Percentiles rank a stretch among this genome's conserved stretches.
Conservation (phyloP, 768 basidiomycete species). For the Tulasnella sp. region DNA sequence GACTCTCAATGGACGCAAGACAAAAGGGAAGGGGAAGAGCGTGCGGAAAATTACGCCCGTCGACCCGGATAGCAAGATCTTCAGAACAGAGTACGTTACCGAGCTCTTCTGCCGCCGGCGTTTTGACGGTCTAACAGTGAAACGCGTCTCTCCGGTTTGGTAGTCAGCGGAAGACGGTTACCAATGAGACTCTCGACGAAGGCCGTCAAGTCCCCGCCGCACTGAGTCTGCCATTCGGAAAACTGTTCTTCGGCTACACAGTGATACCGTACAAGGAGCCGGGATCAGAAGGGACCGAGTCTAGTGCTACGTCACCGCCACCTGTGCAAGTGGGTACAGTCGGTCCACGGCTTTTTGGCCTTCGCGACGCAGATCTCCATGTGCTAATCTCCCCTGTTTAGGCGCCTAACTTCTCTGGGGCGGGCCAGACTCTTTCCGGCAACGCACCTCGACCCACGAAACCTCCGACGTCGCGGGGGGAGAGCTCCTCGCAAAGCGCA, state of each 20-base stretch:
- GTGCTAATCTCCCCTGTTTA: slow-evolving; percentile 24
- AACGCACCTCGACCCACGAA: slow-evolving; percentile 28
- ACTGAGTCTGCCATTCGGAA: slow-evolving; percentile 80
- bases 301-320: slow-evolving; percentile 18
- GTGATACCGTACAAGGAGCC: slow-evolving; percentile 47
- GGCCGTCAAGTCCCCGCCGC: slow-evolving; percentile 77
- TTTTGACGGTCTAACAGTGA: not conserved
- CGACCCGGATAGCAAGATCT: slow-evolving; percentile 72
- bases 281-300: slow-evolving; percentile 24
- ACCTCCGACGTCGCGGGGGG: slow-evolving; percentile 8
- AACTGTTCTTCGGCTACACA: slow-evolving; percentile 94
- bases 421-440: slow-evolving; percentile 56
- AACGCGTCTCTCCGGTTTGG: slow-evolving; percentile 5
- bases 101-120: not conserved
- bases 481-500: not conserved
- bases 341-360: not conserved
- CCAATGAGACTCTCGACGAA: slow-evolving; percentile 61
- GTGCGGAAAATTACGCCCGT: slow-evolving; percentile 73
- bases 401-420: slow-evolving; percentile 41
- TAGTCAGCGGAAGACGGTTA: slow-evolving; percentile 75
- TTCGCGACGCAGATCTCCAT: not conserved
- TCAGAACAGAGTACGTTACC: slow-evolving; percentile 68
- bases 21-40: slow-evolving; percentile 88
- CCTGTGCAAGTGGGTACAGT: not conserved
- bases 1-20: slow-evolving; percentile 78